Percentiles rank a stretch among this genome's conserved stretches.
These are phyloP conservation scores for Naganishia friedmannii DNA, from an alignment of 768 basidiomycete species.

Conservation along the genomic window DNA sequence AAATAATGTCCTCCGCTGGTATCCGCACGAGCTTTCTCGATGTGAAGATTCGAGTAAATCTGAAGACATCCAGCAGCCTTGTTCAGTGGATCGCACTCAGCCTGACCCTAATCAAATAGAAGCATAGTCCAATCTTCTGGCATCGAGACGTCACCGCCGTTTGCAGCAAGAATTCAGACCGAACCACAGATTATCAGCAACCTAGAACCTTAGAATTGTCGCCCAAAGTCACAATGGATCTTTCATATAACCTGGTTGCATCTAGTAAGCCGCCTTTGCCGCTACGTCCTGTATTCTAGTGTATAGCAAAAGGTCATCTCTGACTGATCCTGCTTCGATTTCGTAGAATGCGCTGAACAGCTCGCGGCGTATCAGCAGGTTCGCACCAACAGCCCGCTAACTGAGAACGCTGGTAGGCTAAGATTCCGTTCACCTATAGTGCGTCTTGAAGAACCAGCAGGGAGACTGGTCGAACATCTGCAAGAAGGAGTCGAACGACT, in stretches of 20 bases:
- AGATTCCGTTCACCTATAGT: slow-evolving; percentile 32
- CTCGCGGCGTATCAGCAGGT: slow-evolving; percentile 50
- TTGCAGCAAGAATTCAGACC: no score
- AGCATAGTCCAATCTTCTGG: no score
- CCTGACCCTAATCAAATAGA: background rate
- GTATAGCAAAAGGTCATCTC: no score
- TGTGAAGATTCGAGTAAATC: background rate
- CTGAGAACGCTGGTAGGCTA: background rate
- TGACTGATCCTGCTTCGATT: background rate
- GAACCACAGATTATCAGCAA: no score
- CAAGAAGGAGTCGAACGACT: slow-evolving; percentile 38
- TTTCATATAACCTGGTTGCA: slow-evolving; percentile 48
- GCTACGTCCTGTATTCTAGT: no score
- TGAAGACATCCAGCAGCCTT: no score
- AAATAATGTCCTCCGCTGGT: background rate
- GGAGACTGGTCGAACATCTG: slow-evolving; percentile 46
- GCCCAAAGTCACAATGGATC: slow-evolving; percentile 39
- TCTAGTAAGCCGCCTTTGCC: slow-evolving; percentile 48
- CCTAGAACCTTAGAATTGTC: background rate
- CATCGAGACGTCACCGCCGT: no score
- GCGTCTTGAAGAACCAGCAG: slow-evolving; percentile 45
- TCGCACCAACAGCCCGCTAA: background rate
- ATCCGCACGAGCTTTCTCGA: background rate
- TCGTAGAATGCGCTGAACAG: slow-evolving; percentile 48
- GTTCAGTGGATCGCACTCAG: background rate